Percentiles rank a stretch among this genome's conserved stretches.
These are phyloP conservation scores for Alternaria hordeiaustralica DNA, from an alignment of 2,329 filamentous ascomycete species.

Conservation along the genomic window DNA sequence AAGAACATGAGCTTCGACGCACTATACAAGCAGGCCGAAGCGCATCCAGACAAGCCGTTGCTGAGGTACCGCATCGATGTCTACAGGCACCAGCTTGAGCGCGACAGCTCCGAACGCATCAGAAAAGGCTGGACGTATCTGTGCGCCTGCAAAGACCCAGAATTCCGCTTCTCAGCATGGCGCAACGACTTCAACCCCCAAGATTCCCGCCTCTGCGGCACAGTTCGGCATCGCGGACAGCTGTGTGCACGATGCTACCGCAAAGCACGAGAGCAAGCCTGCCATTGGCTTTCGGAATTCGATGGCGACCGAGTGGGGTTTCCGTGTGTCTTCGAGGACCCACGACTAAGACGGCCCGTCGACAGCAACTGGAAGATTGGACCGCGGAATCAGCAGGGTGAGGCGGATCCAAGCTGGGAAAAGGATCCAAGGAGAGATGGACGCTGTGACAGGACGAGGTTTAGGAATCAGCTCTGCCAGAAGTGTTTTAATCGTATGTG, in stretches of 20 bases:
- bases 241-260: slow-evolving; percentile 30
- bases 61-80: slow-evolving; percentile 23
- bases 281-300: slow-evolving; percentile 27
- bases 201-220: slow-evolving; percentile 26
- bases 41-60: slow-evolving; percentile 12
- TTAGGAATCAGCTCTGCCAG: slow-evolving; percentile 29
- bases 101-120: slow-evolving; percentile 24
- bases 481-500: slow-evolving; percentile 32
- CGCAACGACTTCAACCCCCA: slow-evolving; percentile 28
- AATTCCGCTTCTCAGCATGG: slow-evolving; percentile 25
- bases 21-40: slow-evolving; percentile 23
- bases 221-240: slow-evolving; percentile 29
- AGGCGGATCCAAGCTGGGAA: slow-evolving; percentile 30
- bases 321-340: slow-evolving; percentile 31
- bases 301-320: slow-evolving; percentile 31
- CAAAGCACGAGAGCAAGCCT: slow-evolving; percentile 26
- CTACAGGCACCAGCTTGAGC: slow-evolving; percentile 28
- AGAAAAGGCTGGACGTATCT: slow-evolving; percentile 27
- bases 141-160: slow-evolving; percentile 32
- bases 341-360: slow-evolving; percentile 13
- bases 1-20: slow-evolving; percentile 33
- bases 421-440: slow-evolving; percentile 28
- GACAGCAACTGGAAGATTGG: slow-evolving; percentile 30
- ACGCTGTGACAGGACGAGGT: slow-evolving; percentile 24
- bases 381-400: slow-evolving; percentile 22